A percentile compares a stretch with the other conserved stretches of the same genome.
phyloP scores from a whole-genome alignment of 176 grass and related monocot species.

The Oryza coarctata region DNA sequence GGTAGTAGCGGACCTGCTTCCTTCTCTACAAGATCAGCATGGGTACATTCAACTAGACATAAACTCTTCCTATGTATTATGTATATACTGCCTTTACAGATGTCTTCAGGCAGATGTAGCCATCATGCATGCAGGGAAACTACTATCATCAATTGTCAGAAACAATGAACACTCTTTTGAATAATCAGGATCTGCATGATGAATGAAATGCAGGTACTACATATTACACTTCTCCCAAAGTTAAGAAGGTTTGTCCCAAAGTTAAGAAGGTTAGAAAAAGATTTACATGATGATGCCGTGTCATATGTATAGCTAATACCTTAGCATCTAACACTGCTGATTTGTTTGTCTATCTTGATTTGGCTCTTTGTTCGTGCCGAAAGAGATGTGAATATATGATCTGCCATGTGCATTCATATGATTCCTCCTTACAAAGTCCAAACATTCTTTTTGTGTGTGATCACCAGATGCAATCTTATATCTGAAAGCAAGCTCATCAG shows the following conservation, averaged over 20 bases:
- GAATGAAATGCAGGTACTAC: neutral
- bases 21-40: slow-evolving; percentile 5
- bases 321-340: slow-evolving; percentile 26
- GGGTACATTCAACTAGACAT: neutral
- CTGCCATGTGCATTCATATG: slow-evolving; percentile 45
- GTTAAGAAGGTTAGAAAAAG: neutral
- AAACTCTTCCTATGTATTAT: neutral
- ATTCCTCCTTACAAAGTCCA: slow-evolving; percentile 41
- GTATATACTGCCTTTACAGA: neutral
- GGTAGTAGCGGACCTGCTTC: neutral
- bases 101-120: neutral
- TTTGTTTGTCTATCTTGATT: slow-evolving; percentile 8
- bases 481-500: slow-evolving; percentile 32
- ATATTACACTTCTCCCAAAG: neutral
- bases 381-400: slow-evolving; percentile 45
- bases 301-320: neutral
- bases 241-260: too few relatives aligned
- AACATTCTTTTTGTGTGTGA: slow-evolving; percentile 54
- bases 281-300: neutral
- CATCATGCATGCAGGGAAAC: slow-evolving; percentile 2
- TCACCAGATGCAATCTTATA: slow-evolving; percentile 52
- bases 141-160: neutral
- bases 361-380: slow-evolving; percentile 23
- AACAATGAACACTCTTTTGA: neutral
- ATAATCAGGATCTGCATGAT: neutral